Evolutionary conservation across 1,284 basidiomycete species (phyloP).

Genomic region (Irpex sp.): DNA sequence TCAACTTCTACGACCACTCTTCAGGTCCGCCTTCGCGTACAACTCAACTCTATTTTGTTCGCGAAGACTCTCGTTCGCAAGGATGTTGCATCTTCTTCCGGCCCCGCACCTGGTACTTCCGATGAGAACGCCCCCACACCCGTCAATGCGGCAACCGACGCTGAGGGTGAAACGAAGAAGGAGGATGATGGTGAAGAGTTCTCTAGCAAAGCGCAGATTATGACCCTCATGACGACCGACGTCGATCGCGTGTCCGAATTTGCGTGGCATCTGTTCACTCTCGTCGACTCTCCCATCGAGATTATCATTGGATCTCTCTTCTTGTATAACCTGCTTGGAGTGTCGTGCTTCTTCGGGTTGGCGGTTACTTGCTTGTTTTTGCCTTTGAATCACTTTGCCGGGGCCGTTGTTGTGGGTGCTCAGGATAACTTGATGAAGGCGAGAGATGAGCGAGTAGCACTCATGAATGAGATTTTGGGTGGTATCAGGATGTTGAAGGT

Average conservation of each 20-base stretch:
- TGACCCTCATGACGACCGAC: conserved; percentile 87
- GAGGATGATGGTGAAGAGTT: conserved; percentile 74
- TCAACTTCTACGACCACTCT: conserved; percentile 69
- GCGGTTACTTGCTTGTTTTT: conserved; percentile 81
- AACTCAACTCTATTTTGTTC: conserved; percentile 85
- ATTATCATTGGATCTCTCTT: conserved; percentile 79
- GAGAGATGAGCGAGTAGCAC: conserved; percentile 82
- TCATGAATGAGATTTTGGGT: conserved; percentile 94
- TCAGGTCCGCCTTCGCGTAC: conserved; percentile 71
- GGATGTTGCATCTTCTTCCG: conserved; percentile 70
- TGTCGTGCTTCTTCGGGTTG: conserved; percentile 79
- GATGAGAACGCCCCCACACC: neutral
- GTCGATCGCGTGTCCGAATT: conserved; percentile 88
- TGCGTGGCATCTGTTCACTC: conserved; percentile 72
- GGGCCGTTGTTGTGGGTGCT: conserved; percentile 77
- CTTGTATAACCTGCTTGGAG: conserved; percentile 78
- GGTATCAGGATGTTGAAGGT: conserved; percentile 94
- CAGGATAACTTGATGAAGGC: conserved; percentile 93
- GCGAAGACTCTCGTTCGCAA: conserved; percentile 89
- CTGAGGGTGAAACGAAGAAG: conserved; percentile 28
- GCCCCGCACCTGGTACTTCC: neutral
- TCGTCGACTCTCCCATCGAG: conserved; percentile 83
- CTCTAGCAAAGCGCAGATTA: conserved; percentile 87
- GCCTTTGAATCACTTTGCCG: conserved; percentile 85
- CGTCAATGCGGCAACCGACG: conserved; percentile 10